Conservation (phyloP, 1,139 yeast genomes). For the Debaryomyces nepalensis region DNA sequence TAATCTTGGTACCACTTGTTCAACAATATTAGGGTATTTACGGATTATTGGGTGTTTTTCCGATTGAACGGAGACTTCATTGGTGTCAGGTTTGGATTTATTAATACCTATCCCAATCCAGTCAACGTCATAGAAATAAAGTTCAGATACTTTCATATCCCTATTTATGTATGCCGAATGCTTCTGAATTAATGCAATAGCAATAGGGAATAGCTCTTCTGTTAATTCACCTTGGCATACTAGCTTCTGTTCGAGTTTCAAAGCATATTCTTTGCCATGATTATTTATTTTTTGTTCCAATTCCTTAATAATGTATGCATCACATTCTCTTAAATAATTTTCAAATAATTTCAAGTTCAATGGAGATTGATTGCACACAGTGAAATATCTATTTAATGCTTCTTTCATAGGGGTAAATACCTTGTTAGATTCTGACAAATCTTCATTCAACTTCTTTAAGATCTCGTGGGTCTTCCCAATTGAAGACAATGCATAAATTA, state of each 20-base stretch:
- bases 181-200: slow-evolving; percentile 37
- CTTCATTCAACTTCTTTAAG: slow-evolving; percentile 49
- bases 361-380: slow-evolving; percentile 58
- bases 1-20: slow-evolving; percentile 26
- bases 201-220: slow-evolving; percentile 41
- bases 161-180: slow-evolving; percentile 39
- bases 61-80: not conserved
- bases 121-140: slow-evolving; percentile 69
- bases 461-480: slow-evolving; percentile 70
- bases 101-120: slow-evolving; percentile 63
- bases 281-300: slow-evolving; percentile 24
- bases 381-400: slow-evolving; percentile 56
- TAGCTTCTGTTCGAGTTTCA: slow-evolving; percentile 65
- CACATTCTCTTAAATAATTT: slow-evolving; percentile 58
- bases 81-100: not conserved
- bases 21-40: slow-evolving; percentile 15
- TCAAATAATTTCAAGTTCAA: slow-evolving; percentile 66
- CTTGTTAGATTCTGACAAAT: slow-evolving; percentile 46
- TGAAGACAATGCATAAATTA: slow-evolving; percentile 71
- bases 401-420: slow-evolving; percentile 58
- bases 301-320: slow-evolving; percentile 40
- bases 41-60: slow-evolving; percentile 13
- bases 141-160: slow-evolving; percentile 49
- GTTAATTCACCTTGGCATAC: slow-evolving; percentile 67
- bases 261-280: slow-evolving; percentile 37